A percentile compares a stretch with the other conserved stretches of the same genome.
phyloP scores from a whole-genome alignment of 2,329 filamentous ascomycete genomes.

The Colletotrichum sp. region DNA sequence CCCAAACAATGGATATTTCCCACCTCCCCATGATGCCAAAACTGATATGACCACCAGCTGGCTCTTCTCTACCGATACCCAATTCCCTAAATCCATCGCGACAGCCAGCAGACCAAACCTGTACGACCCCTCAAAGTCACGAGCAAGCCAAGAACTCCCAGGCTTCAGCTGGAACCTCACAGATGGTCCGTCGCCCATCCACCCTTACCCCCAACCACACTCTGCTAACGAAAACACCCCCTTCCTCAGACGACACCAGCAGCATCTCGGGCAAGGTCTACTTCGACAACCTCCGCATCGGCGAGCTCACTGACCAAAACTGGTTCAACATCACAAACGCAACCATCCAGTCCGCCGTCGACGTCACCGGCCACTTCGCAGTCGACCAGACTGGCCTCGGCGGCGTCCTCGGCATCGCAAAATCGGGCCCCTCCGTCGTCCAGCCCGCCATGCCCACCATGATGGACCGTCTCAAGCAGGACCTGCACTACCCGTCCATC shows the following conservation, averaged over 20 bases:
- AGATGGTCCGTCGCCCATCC: conserved; percentile 48
- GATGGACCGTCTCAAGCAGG: conserved; percentile 46
- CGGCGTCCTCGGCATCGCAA: conserved; percentile 59
- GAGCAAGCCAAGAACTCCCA: conserved; percentile 43
- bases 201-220: background rate
- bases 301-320: conserved; percentile 20
- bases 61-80: conserved; percentile 36
- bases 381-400: conserved; percentile 42
- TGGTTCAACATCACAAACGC: conserved; percentile 47
- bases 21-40: no score
- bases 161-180: conserved; percentile 54
- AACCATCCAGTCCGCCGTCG: conserved; percentile 54
- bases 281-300: conserved; percentile 53
- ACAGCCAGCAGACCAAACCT: conserved; percentile 46
- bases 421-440: conserved; percentile 49
- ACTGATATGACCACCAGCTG: background rate
- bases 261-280: conserved; percentile 54
- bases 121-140: conserved; percentile 51
- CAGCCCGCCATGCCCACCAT: conserved; percentile 47
- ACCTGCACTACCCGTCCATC: conserved; percentile 48
- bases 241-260: conserved; percentile 45
- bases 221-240: background rate
- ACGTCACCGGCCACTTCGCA: conserved; percentile 48
- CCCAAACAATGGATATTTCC: no score
- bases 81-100: background rate